Conservation (phyloP, 768 basidiomycete genomes). For the Russula griseocarnosa region DNA sequence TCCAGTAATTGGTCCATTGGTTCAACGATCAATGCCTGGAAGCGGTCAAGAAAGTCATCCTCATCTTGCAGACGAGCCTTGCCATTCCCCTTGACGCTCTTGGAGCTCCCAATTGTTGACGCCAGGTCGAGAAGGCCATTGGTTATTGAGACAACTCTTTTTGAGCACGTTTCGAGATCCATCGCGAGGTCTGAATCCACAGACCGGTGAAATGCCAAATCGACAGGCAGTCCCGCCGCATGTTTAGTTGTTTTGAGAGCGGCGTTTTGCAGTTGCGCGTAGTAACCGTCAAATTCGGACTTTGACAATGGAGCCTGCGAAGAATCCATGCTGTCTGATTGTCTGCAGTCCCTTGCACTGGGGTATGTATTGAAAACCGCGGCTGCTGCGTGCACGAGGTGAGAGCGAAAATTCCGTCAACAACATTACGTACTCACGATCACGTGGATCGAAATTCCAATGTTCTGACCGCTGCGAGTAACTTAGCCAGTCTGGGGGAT, state of each 20-base stretch:
- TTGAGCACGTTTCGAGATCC: constrained; percentile 66
- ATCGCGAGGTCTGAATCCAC: constrained; percentile 67
- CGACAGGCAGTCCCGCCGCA: constrained; percentile 59
- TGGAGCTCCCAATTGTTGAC: constrained; percentile 40
- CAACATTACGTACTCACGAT: neutral
- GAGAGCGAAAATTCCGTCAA: neutral
- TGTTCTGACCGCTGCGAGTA: too few relatives aligned
- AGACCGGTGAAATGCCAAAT: constrained; percentile 87
- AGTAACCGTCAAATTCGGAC: constrained; percentile 48
- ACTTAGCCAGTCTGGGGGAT: too few relatives aligned
- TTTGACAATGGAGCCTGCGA: constrained; percentile 8
- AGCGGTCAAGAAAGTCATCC: constrained; percentile 83
- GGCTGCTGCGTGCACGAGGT: neutral
- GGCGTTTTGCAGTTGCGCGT: constrained; percentile 53
- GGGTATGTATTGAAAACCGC: neutral
- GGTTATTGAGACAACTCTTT: constrained; percentile 59
- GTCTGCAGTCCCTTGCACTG: neutral
- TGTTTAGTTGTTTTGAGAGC: constrained; percentile 62
- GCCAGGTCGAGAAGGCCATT: constrained; percentile 58
- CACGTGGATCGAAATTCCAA: neutral
- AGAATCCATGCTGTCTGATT: constrained; percentile 9
- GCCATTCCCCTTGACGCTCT: constrained; percentile 43
- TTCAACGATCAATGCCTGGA: constrained; percentile 74
- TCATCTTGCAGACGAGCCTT: constrained; percentile 56
- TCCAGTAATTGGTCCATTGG: constrained; percentile 83